These are phyloP conservation scores for Phytopythium montanum DNA, from an alignment of 352 stramenopile genomes.

Conservation along the genomic window DNA sequence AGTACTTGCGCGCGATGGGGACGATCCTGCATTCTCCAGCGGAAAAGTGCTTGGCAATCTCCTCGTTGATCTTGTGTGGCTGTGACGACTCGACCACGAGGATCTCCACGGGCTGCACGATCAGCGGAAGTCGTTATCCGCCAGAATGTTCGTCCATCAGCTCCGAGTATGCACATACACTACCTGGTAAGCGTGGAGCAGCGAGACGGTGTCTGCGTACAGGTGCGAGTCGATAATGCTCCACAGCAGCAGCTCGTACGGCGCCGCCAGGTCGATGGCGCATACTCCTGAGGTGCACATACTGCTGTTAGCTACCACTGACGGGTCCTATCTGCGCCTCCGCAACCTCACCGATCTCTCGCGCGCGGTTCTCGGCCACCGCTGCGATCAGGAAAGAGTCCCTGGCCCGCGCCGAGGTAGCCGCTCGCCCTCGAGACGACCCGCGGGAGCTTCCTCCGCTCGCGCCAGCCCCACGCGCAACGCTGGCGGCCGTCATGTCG, in stretches of 20 bases:
- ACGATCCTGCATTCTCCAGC: slow-evolving; percentile 54
- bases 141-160: neutral
- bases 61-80: slow-evolving; percentile 59
- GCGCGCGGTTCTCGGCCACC: slow-evolving; percentile 51
- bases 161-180: neutral
- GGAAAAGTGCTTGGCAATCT: slow-evolving; percentile 57
- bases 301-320: neutral
- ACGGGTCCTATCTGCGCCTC: neutral
- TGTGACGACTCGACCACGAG: slow-evolving; percentile 65
- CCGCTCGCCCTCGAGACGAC: slow-evolving; percentile 18
- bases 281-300: slow-evolving; percentile 39
- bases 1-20: slow-evolving; percentile 74
- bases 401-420: slow-evolving; percentile 8
- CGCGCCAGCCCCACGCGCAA: slow-evolving; percentile 1
- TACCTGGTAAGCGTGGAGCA: slow-evolving; percentile 73
- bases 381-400: slow-evolving; percentile 55
- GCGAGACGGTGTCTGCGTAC: slow-evolving; percentile 63
- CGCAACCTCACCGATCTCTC: slow-evolving; percentile 49
- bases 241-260: slow-evolving; percentile 74
- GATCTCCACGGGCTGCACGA: slow-evolving; percentile 59
- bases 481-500: slow-evolving; percentile 19
- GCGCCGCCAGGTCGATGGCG: slow-evolving; percentile 63
- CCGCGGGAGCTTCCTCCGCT: slow-evolving; percentile 12
- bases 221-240: slow-evolving; percentile 76
- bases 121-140: neutral